Conservation (phyloP, 1,139 yeast genomes). For the Ogataea hybrid region DNA sequence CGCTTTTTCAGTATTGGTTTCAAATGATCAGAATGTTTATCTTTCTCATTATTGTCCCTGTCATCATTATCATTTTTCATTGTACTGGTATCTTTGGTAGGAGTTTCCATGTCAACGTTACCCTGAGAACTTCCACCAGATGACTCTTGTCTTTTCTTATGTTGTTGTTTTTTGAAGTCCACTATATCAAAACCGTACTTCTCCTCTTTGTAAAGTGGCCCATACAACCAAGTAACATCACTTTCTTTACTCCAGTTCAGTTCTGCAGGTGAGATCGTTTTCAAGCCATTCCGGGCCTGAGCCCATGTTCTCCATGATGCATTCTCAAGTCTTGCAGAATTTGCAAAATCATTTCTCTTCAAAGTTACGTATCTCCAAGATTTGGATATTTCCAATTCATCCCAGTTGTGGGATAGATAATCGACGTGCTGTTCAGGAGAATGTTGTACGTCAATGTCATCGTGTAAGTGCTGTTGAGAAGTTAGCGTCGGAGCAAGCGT, state of each 20-base stretch:
- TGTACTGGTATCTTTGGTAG: too few relatives aligned
- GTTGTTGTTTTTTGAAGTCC: slow-evolving; percentile 17
- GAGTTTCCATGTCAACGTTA: too few relatives aligned
- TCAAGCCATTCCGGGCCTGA: slow-evolving; percentile 66
- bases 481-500: slow-evolving; percentile 13
- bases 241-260: slow-evolving; percentile 82
- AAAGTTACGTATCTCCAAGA: slow-evolving; percentile 93
- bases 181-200: slow-evolving; percentile 19
- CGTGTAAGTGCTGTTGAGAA: slow-evolving; percentile 55
- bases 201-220: slow-evolving; percentile 60
- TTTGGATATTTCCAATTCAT: slow-evolving; percentile 85
- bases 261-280: slow-evolving; percentile 72
- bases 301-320: slow-evolving; percentile 93
- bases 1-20: slow-evolving; percentile 56
- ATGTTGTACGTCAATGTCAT: slow-evolving; percentile 75
- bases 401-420: slow-evolving; percentile 93
- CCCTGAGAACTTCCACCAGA: too few relatives aligned
- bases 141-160: slow-evolving; percentile 6
- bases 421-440: slow-evolving; percentile 93
- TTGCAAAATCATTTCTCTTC: slow-evolving; percentile 71
- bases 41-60: not conserved
- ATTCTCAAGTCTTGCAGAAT: slow-evolving; percentile 70
- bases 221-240: slow-evolving; percentile 87
- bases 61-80: too few relatives aligned
- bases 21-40: slow-evolving; percentile 30